phyloP scores from a whole-genome alignment of 768 basidiomycete genomes.

The Coprinopsis marcescibilis region DNA sequence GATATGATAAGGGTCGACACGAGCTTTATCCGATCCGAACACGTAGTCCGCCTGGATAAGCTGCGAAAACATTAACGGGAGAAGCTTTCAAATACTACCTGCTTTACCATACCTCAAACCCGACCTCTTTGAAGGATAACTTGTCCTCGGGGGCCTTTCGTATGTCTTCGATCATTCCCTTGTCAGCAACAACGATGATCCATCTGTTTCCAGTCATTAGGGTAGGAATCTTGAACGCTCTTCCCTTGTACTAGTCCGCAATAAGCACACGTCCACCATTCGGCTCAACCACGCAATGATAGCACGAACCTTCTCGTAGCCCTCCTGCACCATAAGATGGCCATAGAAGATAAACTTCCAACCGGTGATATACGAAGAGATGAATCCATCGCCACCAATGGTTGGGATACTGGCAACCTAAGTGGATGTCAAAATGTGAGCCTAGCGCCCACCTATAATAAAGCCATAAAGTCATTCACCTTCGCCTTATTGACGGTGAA shows the following conservation, averaged over 20 bases:
- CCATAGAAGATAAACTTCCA: conserved; percentile 20
- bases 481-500: no score
- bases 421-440: no score
- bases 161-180: conserved; percentile 31
- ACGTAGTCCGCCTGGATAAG: not conserved
- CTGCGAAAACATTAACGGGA: not conserved
- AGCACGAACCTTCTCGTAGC: conserved; percentile 12
- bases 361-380: conserved; percentile 21
- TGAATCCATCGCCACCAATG: conserved; percentile 19
- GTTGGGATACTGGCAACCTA: conserved; percentile 18
- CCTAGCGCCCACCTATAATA: no score
- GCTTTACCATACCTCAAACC: conserved; percentile 25
- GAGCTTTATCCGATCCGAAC: not conserved
- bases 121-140: conserved; percentile 27
- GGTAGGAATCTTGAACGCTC: conserved; percentile 23
- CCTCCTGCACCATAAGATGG: conserved; percentile 18
- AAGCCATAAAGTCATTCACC: no score
- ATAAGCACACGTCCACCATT: not conserved
- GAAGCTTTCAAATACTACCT: not conserved
- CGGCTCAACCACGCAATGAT: not conserved
- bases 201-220: conserved; percentile 21
- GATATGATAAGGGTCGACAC: conserved; percentile 26
- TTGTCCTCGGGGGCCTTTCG: conserved; percentile 30
- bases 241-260: conserved; percentile 17
- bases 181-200: conserved; percentile 30